A percentile compares a stretch with the other conserved stretches of the same genome.
These are phyloP conservation scores for Polygonum maritimum DNA, from an alignment of 148 eudicot species.

Conservation along the genomic window DNA sequence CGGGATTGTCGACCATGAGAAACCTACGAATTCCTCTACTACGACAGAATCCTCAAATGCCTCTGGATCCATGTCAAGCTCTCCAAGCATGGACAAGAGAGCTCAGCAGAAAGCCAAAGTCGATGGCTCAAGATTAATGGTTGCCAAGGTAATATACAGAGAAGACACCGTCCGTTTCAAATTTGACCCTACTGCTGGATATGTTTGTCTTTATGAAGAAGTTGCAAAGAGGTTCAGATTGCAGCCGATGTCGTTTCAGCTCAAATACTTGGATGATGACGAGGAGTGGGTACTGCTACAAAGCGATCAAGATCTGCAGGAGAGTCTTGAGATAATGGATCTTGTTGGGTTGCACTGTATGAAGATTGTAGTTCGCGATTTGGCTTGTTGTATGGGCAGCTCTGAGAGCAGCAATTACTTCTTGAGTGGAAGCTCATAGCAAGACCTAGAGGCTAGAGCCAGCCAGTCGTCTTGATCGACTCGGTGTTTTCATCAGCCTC, in stretches of 20 bases:
- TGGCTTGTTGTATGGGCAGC: slow-evolving; percentile 45
- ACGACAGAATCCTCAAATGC: slow-evolving; percentile 68
- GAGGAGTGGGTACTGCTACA: slow-evolving; percentile 90
- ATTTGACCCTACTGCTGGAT: slow-evolving; percentile 51
- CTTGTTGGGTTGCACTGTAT: slow-evolving; percentile 47
- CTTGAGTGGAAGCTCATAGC: slow-evolving; percentile 26
- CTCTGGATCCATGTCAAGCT: slow-evolving; percentile 56
- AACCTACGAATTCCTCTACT: slow-evolving; percentile 44
- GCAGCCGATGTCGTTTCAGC: slow-evolving; percentile 55
- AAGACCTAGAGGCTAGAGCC: no score
- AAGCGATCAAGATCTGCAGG: slow-evolving; percentile 67
- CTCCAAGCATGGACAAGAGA: slow-evolving; percentile 28
- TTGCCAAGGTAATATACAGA: slow-evolving; percentile 59
- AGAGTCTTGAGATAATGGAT: slow-evolving; percentile 75
- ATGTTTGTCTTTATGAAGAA: slow-evolving; percentile 57
- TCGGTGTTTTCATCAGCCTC: no score
- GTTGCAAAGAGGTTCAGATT: slow-evolving; percentile 66
- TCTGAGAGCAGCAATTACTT: slow-evolving; percentile 65
- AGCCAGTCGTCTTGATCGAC: no score
- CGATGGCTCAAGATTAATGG: slow-evolving; percentile 31
- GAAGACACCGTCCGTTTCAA: slow-evolving; percentile 79
- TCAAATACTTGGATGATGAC: slow-evolving; percentile 85
- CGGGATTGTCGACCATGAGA: slow-evolving; percentile 25
- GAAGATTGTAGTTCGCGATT: slow-evolving; percentile 67
- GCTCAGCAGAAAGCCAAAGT: slow-evolving; percentile 15